Conservation (phyloP, 768 basidiomycete species). For the Boletus pseudo-olivaceus region DNA sequence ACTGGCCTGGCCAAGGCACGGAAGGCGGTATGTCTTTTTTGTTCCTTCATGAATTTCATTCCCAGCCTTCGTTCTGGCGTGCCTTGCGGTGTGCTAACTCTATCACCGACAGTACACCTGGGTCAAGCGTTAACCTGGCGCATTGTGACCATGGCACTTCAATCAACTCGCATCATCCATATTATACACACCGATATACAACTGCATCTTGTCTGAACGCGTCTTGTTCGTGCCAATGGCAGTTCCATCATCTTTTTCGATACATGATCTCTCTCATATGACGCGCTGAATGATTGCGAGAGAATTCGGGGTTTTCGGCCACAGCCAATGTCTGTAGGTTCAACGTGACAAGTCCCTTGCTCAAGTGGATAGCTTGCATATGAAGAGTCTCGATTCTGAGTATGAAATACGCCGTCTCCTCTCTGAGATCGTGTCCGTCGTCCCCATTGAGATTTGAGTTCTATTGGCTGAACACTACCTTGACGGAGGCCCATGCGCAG, state of each 20-base stretch:
- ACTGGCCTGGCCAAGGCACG: conserved; percentile 89
- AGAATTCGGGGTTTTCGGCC: too few relatives aligned
- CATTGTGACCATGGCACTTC: too few relatives aligned
- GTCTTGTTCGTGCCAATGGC: background rate
- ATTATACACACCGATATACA: background rate
- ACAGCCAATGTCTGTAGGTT: too few relatives aligned
- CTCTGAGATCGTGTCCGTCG: too few relatives aligned
- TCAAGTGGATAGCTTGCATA: too few relatives aligned
- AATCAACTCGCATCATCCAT: background rate
- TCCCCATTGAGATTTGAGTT: background rate
- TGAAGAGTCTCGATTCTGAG: too few relatives aligned
- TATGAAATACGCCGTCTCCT: too few relatives aligned
- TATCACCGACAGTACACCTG: conserved; percentile 65
- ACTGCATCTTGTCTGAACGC: background rate
- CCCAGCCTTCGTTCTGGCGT: too few relatives aligned
- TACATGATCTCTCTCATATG: background rate
- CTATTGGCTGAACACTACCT: background rate
- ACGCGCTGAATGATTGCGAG: background rate
- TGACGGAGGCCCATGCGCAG: background rate
- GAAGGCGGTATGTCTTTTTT: conserved; percentile 66
- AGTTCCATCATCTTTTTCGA: background rate
- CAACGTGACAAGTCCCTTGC: too few relatives aligned
- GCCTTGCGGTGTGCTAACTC: background rate
- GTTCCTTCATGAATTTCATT: background rate
- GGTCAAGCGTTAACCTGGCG: conserved; percentile 80